A percentile compares a stretch with the other conserved stretches of the same genome.
These are phyloP conservation scores for Fusarium marasasianum DNA, from an alignment of 2,329 filamentous ascomycete genomes.

Conservation along the genomic window DNA sequence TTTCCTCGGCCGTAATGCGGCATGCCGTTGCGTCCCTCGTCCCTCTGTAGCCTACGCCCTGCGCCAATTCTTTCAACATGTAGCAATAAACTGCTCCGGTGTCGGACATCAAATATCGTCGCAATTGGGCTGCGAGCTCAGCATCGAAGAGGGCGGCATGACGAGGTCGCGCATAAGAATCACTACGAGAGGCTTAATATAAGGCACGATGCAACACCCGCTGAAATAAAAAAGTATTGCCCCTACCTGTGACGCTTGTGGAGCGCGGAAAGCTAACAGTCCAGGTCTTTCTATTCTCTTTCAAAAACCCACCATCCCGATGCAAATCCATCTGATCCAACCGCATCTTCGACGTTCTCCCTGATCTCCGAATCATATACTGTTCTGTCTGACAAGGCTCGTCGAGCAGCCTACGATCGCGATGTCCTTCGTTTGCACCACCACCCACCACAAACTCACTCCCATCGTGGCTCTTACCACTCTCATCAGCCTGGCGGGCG, in stretches of 20 bases:
- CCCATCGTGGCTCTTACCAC: conserved; percentile 61
- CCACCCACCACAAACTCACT: conserved; percentile 46
- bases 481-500: conserved; percentile 77
- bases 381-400: conserved; percentile 75
- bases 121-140: conserved; percentile 13
- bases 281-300: conserved; percentile 83
- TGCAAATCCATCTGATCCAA: conserved; percentile 80
- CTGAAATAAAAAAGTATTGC: conserved; percentile 83
- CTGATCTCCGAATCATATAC: conserved; percentile 86
- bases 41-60: conserved; percentile 38
- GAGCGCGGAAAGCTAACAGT: not conserved
- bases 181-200: conserved; percentile 88
- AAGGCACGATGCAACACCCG: conserved; percentile 71
- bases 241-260: not conserved
- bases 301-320: conserved; percentile 95
- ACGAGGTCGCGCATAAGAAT: conserved; percentile 54
- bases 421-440: conserved; percentile 61
- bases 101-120: conserved; percentile 16
- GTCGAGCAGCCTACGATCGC: conserved; percentile 84
- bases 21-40: conserved; percentile 63
- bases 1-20: conserved; percentile 62
- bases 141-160: conserved; percentile 28
- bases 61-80: conserved; percentile 36
- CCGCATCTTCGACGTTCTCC: conserved; percentile 79
- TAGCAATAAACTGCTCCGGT: conserved; percentile 30